phyloP scores from a whole-genome alignment of 1,284 basidiomycete genomes.

The Pisolithus thermaeus region DNA sequence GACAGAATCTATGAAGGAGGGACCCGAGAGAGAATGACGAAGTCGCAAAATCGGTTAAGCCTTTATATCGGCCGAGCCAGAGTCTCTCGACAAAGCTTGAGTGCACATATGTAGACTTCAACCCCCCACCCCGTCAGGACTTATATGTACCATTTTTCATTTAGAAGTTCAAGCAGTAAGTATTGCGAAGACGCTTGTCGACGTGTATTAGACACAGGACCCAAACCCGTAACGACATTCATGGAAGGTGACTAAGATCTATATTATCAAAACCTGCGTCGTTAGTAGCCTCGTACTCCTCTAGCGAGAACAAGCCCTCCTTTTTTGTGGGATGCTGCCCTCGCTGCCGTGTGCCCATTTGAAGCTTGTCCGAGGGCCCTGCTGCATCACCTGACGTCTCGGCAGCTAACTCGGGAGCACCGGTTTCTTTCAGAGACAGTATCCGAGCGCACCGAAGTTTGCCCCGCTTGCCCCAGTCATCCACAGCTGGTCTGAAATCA shows the following conservation, averaged over 20 bases:
- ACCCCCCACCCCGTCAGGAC: too few species aligned
- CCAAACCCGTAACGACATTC: background rate
- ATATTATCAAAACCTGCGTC: slow-evolving; percentile 39
- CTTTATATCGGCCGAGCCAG: too few species aligned
- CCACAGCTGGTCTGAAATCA: slow-evolving; percentile 66
- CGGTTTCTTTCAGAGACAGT: slow-evolving; percentile 45
- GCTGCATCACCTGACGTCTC: background rate
- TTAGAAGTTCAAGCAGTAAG: too few species aligned
- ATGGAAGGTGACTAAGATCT: slow-evolving; percentile 28
- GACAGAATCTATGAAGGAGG: too few species aligned
- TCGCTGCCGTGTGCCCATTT: slow-evolving; percentile 6
- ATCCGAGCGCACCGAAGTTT: slow-evolving; percentile 61
- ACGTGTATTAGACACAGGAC: too few species aligned
- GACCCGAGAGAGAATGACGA: too few species aligned
- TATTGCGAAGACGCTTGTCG: too few species aligned
- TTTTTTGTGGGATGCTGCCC: slow-evolving; percentile 27
- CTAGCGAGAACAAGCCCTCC: slow-evolving; percentile 32
- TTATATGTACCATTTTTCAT: too few species aligned
- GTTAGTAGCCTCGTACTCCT: slow-evolving; percentile 48
- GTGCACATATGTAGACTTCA: too few species aligned
- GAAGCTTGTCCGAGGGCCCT: slow-evolving; percentile 16
- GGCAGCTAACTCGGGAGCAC: slow-evolving; percentile 6
- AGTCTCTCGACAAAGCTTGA: too few species aligned
- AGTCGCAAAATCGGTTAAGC: too few species aligned
- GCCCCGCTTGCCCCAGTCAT: slow-evolving; percentile 71